A percentile compares a stretch with the other conserved stretches of the same genome.
phyloP scores from a whole-genome alignment of 1,139 yeast genomes.

The Diutina sp. region DNA sequence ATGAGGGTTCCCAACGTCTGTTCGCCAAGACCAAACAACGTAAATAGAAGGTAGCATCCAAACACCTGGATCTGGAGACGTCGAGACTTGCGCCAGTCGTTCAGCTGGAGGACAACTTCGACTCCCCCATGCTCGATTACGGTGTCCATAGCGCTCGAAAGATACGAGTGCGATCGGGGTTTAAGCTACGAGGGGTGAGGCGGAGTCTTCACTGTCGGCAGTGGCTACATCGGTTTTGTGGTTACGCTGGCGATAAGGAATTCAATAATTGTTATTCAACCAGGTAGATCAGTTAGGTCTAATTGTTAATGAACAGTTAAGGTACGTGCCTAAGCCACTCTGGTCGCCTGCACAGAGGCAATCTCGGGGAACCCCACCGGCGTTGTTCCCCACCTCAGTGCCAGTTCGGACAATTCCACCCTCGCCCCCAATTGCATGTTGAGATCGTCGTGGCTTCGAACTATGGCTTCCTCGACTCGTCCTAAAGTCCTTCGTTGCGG shows the following conservation, averaged over 20 bases:
- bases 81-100: slow-evolving; percentile 26
- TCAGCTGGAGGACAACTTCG: slow-evolving; percentile 15
- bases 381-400: background rate
- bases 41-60: slow-evolving; percentile 23
- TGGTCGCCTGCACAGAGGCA: background rate
- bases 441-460: background rate
- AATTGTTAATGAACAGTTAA: too few species aligned
- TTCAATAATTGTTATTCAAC: background rate
- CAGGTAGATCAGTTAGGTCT: background rate
- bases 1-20: slow-evolving; percentile 46
- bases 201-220: too few species aligned
- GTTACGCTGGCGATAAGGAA: background rate
- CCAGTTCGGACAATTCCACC: background rate
- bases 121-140: background rate
- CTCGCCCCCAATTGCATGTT: background rate
- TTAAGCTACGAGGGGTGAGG: too few species aligned
- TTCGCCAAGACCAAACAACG: slow-evolving; percentile 40
- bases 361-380: background rate
- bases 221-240: background rate
- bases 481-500: slow-evolving; percentile 40
- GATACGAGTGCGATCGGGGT: background rate
- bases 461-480: background rate
- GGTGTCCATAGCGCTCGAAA: background rate
- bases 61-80: slow-evolving; percentile 27
- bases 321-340: background rate